phyloP scores from a whole-genome alignment of 1,284 basidiomycete genomes.

The Somion occarium region DNA sequence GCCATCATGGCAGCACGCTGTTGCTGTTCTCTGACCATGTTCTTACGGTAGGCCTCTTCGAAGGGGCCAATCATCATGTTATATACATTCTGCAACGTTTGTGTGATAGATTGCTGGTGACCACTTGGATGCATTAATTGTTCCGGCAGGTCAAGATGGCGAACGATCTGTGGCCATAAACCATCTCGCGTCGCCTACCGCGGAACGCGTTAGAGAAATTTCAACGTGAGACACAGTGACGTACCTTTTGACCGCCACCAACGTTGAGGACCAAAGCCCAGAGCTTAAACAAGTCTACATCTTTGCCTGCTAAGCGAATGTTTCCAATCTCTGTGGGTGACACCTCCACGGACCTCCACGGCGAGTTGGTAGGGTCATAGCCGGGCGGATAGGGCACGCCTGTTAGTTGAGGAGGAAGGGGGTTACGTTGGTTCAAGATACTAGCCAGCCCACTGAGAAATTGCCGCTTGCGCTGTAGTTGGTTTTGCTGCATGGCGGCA shows the following conservation, averaged over 20 bases:
- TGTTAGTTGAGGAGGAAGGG: constrained; percentile 64
- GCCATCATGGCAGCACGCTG: constrained; percentile 33
- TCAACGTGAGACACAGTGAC: constrained; percentile 17
- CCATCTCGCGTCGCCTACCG: constrained; percentile 35
- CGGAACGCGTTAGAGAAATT: constrained; percentile 3
- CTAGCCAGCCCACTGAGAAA: constrained; percentile 57
- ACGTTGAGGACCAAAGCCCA: constrained; percentile 52
- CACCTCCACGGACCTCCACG: constrained; percentile 60
- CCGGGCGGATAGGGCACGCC: constrained; percentile 45
- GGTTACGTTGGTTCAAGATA: constrained; percentile 50
- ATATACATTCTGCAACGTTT: constrained; percentile 53
- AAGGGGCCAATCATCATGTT: constrained; percentile 58
- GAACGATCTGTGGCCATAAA: constrained; percentile 47
- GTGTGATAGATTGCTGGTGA: constrained; percentile 39
- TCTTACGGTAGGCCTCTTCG: constrained; percentile 63
- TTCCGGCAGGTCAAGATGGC: constrained; percentile 62
- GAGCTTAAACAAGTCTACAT: constrained; percentile 71
- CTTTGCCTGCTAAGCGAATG: constrained; percentile 70
- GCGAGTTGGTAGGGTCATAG: constrained; percentile 57
- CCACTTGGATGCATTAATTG: constrained; percentile 43
- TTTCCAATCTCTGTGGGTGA: constrained; percentile 50
- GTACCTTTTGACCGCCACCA: constrained; percentile 58
- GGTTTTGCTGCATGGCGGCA: constrained; percentile 14
- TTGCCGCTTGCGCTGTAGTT: constrained; percentile 47
- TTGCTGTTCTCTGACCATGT: constrained; percentile 49